Conservation (phyloP, 257 asterid genomes). For the Lithospermum erythrorhizon region DNA sequence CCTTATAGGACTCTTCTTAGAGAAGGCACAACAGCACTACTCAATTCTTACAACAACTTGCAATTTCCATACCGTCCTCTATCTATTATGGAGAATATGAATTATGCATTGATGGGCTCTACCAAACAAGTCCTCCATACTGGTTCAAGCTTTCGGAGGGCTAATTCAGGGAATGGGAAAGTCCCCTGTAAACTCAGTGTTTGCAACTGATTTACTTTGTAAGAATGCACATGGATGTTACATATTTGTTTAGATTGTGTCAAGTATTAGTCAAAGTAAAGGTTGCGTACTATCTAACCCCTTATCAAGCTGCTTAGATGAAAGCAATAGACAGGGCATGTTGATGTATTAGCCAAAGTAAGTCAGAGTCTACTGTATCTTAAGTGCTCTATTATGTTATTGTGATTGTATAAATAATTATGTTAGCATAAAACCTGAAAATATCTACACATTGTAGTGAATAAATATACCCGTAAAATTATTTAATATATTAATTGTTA, state of each 20-base stretch:
- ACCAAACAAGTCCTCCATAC: constrained; percentile 46
- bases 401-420: not conserved
- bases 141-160: constrained; percentile 65
- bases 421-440: too few species aligned
- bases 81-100: constrained; percentile 44
- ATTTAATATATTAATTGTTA: too few species aligned
- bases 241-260: not conserved
- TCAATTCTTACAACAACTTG: constrained; percentile 67
- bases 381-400: not conserved
- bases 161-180: constrained; percentile 49
- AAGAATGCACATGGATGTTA: not conserved
- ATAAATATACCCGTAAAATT: too few species aligned
- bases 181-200: constrained; percentile 51
- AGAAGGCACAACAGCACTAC: constrained; percentile 80
- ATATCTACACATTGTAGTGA: too few species aligned
- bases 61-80: constrained; percentile 61
- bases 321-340: too few species aligned
- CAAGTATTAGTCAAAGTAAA: not conserved
- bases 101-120: constrained; percentile 61
- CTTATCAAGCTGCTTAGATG: too few species aligned
- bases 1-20: constrained; percentile 73
- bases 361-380: not conserved
- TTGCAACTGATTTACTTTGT: constrained; percentile 40
- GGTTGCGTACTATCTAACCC: too few species aligned
- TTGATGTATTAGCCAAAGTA: not conserved